Base-by-base conservation (phyloP, 768 basidiomycete species). In the Tylopilus sp. region DNA sequence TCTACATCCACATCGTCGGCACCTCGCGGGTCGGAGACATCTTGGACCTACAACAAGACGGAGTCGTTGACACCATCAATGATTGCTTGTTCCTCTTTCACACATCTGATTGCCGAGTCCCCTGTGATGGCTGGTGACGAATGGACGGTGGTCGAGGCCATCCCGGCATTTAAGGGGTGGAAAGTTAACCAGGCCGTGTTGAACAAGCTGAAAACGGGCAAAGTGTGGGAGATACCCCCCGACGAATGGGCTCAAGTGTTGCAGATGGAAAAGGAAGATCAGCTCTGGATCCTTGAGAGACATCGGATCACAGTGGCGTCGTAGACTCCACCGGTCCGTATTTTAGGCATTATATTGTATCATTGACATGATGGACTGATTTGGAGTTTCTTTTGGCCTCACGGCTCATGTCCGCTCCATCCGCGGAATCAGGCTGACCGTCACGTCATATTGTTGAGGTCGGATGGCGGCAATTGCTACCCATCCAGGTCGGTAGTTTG, bases 41-140 rank as follows among this genome's bases (percentile, higher is more conserved):
- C 60, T 26, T 91, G 89, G 86, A 74, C 69, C 33, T 95, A 94
- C 71, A 81, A 91, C 70, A 95, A 93, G 73, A 86, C 88, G 0
- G 94, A 97, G 67, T 69, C 74, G 26, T 66, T 89, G 31, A 69
- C 76, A 0, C 60, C 75, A 1, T 61, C 70, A 12, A 71, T 84
- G 47, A 72, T 78, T 3, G 59, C 62, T 0, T 57, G 69, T 20
- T 57, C 70, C 11, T 59, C 67, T 7, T 75, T 86, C 58, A 85
- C 88, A 1, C 86, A 91, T 61, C 69, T 83, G 44, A 82, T 91
- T 47, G 67, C 78, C 0, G 86, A 88, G 60, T 57, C 65, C 18
- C 51, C 59, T 33, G 59, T 65, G 57, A 33, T 61, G 59, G 48
- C 48, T 54, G 31, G 54, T 52, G 44, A 49, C 38, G 47, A 57